phyloP scores from a whole-genome alignment of 352 stramenopile genomes.

The Phytophthora macrochlamydospora region DNA sequence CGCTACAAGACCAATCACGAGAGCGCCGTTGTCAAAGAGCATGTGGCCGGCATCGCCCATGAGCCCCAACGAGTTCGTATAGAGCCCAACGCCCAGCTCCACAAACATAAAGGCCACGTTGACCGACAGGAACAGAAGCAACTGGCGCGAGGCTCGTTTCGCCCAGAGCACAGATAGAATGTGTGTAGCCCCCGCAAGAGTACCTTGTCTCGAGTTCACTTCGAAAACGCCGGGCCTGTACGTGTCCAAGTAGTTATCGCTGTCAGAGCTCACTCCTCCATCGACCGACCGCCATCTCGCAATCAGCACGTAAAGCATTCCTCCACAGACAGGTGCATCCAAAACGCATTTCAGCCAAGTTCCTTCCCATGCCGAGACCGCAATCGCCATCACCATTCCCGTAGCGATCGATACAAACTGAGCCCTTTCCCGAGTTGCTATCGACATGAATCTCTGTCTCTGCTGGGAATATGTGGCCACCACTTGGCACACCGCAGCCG shows the following conservation, averaged over 20 bases:
- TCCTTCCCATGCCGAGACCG: conserved; percentile 44
- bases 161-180: conserved; percentile 58
- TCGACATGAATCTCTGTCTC: conserved; percentile 22
- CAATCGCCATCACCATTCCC: conserved; percentile 45
- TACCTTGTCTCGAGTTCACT: not conserved
- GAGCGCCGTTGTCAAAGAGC: conserved; percentile 87
- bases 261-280: conserved; percentile 8
- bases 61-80: conserved; percentile 85
- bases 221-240: conserved; percentile 29
- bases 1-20: conserved; percentile 84
- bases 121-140: conserved; percentile 81
- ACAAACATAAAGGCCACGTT: conserved; percentile 90
- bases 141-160: conserved; percentile 70
- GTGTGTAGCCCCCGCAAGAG: conserved; percentile 3
- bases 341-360: conserved; percentile 58
- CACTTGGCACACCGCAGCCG: conserved; percentile 20
- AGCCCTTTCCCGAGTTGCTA: conserved; percentile 30
- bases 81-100: conserved; percentile 83
- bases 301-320: conserved; percentile 61
- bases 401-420: conserved; percentile 47
- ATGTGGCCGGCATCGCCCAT: conserved; percentile 90
- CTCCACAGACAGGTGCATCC: conserved; percentile 39
- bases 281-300: conserved; percentile 28
- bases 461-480: conserved; percentile 15
- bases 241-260: conserved; percentile 46